Evolutionary conservation across 1,139 yeast species (phyloP).

Genomic region (Kazachstania sp.): DNA sequence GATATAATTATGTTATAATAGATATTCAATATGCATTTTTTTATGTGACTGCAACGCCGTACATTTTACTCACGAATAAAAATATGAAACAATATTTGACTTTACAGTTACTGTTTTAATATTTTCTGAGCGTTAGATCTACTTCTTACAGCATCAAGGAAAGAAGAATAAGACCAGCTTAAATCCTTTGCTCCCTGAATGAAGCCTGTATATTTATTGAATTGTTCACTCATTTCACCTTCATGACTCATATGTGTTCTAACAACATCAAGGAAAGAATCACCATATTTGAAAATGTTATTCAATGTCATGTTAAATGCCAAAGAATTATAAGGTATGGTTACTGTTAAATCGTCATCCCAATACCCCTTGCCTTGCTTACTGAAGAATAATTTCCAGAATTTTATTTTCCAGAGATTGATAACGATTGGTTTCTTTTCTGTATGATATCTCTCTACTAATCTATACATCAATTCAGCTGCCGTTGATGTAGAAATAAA

Average conservation of each 20-base stretch:
- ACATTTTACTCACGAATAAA: too few relatives aligned
- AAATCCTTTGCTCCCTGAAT: constrained; percentile 82
- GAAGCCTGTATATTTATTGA: constrained; percentile 68
- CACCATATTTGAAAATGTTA: constrained; percentile 53
- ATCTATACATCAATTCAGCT: constrained; percentile 39
- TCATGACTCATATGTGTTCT: constrained; percentile 60
- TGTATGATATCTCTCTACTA: constrained; percentile 31
- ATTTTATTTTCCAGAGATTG: constrained; percentile 15
- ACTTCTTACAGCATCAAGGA: constrained; percentile 20
- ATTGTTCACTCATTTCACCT: constrained; percentile 88
- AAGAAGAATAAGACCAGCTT: constrained; percentile 87
- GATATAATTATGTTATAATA: not conserved
- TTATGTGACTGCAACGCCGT: too few relatives aligned
- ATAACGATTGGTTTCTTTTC: constrained; percentile 32
- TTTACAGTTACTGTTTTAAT: not conserved
- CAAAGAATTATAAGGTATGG: constrained; percentile 39
- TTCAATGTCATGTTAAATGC: constrained; percentile 40
- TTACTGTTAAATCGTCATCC: not conserved
- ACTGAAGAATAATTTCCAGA: constrained; percentile 25
- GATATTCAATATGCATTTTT: not conserved
- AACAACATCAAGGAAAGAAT: constrained; percentile 65
- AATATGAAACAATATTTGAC: too few relatives aligned
- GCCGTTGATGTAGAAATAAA: constrained; percentile 80
- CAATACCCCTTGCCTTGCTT: not conserved
- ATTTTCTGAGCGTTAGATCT: not conserved